Evolutionary conservation across 1,284 basidiomycete genomes (phyloP), one percentile per base, ranked within the genome.

Genomic region (Ustilago vetiveriae): DNA sequence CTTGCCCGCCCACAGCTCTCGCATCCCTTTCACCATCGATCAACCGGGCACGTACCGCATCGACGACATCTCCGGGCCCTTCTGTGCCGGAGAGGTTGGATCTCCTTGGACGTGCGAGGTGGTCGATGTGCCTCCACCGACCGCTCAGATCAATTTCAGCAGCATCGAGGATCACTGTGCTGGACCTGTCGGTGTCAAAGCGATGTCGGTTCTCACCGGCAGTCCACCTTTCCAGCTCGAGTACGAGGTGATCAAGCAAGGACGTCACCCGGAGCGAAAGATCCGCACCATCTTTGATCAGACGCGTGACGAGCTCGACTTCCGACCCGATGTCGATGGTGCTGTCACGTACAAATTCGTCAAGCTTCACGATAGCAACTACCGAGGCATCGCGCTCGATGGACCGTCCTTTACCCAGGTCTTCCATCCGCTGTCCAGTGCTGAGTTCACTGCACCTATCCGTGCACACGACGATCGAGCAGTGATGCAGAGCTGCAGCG

Each of bases 131-230:
- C 91, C 91, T 1, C 82, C 86, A 35, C 92, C 92, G 1, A 88
- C 87, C 2, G 90, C 91, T 13, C 88, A 92, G 76, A 92, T 96
- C 68, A 88, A 90, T 79, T 93, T 94, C 87, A 90, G 89, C 76
- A 89, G 90, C 49, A 90, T 98, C 70, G 91, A 94, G 74, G 95
- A 73, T 49, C 72, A 57, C 62, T 97, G 94, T 81, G 93, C 92
- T 30, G 92, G 94, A 13, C 93, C 97, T 71, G 94, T 92, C 23
- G 95, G 95, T 9, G 90, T 95, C 45, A 90, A 90, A 23, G 92
- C 92, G 6, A 88, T 90, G 13, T 88, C 97, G 40, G 88, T 94
- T 44, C 86, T 98, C 39, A 91, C 90, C 37, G 95, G 95, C 19
- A 90, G 88, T 2, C 90, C 94, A 29, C 95, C 95, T 2, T 98